Conservation (phyloP, 106 monocot genomes). For the Platanthera zijinensis region DNA sequence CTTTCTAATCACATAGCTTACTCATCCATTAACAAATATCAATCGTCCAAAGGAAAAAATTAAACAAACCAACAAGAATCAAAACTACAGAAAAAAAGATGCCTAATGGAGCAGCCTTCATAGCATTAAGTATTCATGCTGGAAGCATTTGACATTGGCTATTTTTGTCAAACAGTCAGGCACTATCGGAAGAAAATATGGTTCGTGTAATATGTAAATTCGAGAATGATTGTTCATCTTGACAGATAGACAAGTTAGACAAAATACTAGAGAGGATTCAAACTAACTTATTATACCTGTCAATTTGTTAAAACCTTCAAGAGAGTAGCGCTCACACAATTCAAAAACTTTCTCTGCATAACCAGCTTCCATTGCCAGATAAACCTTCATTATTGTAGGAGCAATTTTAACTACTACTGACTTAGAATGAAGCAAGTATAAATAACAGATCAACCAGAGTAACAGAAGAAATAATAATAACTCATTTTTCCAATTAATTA, state of each 20-base stretch:
- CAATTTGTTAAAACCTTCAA: conserved; percentile 61
- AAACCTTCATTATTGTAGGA: conserved; percentile 43
- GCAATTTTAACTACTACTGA: conserved; percentile 1
- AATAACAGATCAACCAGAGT: not conserved
- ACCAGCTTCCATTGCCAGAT: conserved; percentile 92
- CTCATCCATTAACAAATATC: not conserved
- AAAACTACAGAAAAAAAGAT: not conserved
- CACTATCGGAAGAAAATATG: not conserved
- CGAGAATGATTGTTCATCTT: not conserved
- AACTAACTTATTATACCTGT: conserved; percentile 34
- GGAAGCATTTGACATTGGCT: not conserved
- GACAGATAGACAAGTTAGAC: not conserved
- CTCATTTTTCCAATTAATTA: not conserved
- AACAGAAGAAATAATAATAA: not conserved
- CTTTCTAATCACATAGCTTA: not conserved
- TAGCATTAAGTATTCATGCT: too few species aligned
- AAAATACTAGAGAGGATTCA: not conserved
- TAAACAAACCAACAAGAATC: not conserved
- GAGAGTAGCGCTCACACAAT: conserved; percentile 74
- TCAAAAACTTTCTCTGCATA: conserved; percentile 91
- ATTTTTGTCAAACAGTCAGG: not conserved
- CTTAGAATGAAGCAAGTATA: not conserved
- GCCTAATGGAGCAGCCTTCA: not conserved
- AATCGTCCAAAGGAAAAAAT: not conserved
- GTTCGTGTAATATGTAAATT: not conserved